Base-by-base conservation (phyloP, 306 rosid genomes). In the apple (Malus domestica) region DNA sequence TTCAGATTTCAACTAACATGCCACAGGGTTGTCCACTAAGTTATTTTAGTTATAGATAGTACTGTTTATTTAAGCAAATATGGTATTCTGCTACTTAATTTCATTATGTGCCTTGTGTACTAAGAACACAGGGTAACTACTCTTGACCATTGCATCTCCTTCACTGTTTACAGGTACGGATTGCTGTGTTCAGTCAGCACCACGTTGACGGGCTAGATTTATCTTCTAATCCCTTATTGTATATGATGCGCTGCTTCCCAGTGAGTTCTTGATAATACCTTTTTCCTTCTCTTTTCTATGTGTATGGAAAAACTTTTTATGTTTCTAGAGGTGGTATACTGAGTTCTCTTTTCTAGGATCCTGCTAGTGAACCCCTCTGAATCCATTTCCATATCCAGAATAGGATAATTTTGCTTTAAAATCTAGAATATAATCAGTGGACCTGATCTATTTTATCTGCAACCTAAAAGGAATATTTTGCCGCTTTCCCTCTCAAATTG, bases 181-280 rank as follows among this genome's bases (percentile, higher is more conserved):
- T 96, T 70, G 99, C 99, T 52, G 99, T 96, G 67, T 96, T 96
- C 90, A 92, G 96, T 80, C 99, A 96, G 92, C 99, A 96, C 83
- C 99, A 96, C 55, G 99, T 96, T 62, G 98, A 96, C 76, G 99
- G 99, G 65, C 92, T 96, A 6, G 99, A 96, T 84, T 87, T 96
- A 69, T 88, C 98, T 68, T 90, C 98, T 73, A 96, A 96, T 85
- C 99, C 99, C 45, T 93, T 96, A 75, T 75, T 96, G 80, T 96
- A 96, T 76, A 89, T 96, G 98, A 96, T 96, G 99, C 97, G 93
- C 65, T 96, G 99, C 85, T 92, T 83, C 78, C 99, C 99, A 35
- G 98, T 96, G 74, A 89, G 99, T 92, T 83, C 83, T 80, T 80
- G 44, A 25, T 59, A 25, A 45, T 42, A 58, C 23, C 46, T 12